Conservation (phyloP, 2,329 filamentous ascomycete species). For the Aspergillus intermedius region DNA sequence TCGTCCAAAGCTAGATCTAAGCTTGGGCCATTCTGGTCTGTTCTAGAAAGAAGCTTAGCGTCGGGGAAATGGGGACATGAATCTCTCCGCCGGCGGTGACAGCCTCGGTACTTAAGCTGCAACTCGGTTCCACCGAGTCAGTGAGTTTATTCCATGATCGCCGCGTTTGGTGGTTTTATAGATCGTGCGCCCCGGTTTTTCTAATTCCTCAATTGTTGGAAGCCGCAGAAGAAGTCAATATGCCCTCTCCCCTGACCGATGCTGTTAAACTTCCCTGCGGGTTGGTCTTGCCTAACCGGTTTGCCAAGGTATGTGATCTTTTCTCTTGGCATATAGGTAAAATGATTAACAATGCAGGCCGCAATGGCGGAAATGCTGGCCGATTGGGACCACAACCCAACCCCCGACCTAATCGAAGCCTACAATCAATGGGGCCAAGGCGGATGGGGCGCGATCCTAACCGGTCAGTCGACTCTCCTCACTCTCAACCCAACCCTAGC, state of each 20-base stretch:
- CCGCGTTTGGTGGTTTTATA: background rate
- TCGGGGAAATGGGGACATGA: conserved; percentile 4
- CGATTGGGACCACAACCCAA: conserved; percentile 41
- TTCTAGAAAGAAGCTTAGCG: background rate
- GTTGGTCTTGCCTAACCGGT: conserved; percentile 50
- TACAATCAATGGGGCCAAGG: conserved; percentile 49
- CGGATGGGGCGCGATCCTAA: conserved; percentile 39
- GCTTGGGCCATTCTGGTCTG: background rate
- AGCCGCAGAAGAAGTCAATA: background rate
- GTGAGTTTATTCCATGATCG: background rate
- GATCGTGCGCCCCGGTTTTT: background rate
- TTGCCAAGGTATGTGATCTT: conserved; percentile 34
- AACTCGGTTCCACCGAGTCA: too few species aligned
- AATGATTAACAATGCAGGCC: conserved; percentile 34
- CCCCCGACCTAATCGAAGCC: conserved; percentile 35
- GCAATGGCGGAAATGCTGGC: conserved; percentile 40
- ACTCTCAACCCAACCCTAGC: background rate
- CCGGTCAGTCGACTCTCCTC: conserved; percentile 25
- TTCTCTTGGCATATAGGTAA: conserved; percentile 2
- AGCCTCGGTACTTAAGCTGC: background rate
- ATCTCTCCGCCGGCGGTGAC: conserved; percentile 8
- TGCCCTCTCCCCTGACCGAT: conserved; percentile 28
- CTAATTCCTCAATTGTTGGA: too few species aligned
- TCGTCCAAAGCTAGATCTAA: background rate
- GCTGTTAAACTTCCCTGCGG: conserved; percentile 51